Percentiles rank a stretch among this genome's conserved stretches.
Conservation (phyloP, 2,329 filamentous ascomycete genomes). For the Sporothrix variecibatus region DNA sequence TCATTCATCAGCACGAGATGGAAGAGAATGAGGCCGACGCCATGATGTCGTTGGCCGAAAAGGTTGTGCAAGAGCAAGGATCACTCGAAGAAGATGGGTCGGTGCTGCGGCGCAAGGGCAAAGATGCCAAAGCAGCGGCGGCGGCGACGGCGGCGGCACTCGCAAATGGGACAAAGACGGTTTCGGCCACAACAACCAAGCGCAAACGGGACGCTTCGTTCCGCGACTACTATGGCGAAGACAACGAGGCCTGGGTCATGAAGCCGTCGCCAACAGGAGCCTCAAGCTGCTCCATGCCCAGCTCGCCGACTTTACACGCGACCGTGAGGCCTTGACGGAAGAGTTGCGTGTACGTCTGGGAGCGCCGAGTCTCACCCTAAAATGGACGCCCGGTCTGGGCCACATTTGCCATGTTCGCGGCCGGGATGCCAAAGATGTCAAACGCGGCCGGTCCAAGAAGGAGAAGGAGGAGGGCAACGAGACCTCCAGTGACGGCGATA, state of each 20-base stretch:
- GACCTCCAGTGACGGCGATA: constrained; percentile 1
- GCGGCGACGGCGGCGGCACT: background rate
- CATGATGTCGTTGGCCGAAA: constrained; percentile 72
- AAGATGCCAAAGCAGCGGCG: constrained; percentile 17
- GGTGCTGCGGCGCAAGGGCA: constrained; percentile 53
- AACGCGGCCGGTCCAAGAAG: constrained; percentile 23
- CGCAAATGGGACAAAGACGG: background rate
- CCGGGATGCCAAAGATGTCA: constrained; percentile 67
- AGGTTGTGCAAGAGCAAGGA: constrained; percentile 68
- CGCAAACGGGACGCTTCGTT: constrained; percentile 41
- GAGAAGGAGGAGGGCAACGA: constrained; percentile 32
- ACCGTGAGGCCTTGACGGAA: constrained; percentile 63
- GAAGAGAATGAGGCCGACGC: constrained; percentile 71
- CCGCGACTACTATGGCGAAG: constrained; percentile 60
- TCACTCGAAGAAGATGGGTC: constrained; percentile 57
- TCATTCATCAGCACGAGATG: constrained; percentile 76
- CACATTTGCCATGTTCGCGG: constrained; percentile 91
- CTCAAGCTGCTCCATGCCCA: constrained; percentile 69
- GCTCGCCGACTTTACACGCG: constrained; percentile 59
- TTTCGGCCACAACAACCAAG: constrained; percentile 12
- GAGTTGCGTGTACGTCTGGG: constrained; percentile 62
- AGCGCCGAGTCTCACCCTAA: constrained; percentile 70
- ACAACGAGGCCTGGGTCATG: constrained; percentile 65
- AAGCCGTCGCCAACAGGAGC: constrained; percentile 63
- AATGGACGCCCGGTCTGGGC: constrained; percentile 83